A percentile compares a stretch with the other conserved stretches of the same genome.
phyloP scores from a whole-genome alignment of 2,329 filamentous ascomycete genomes.

The Arthrobotrys sinensis region DNA sequence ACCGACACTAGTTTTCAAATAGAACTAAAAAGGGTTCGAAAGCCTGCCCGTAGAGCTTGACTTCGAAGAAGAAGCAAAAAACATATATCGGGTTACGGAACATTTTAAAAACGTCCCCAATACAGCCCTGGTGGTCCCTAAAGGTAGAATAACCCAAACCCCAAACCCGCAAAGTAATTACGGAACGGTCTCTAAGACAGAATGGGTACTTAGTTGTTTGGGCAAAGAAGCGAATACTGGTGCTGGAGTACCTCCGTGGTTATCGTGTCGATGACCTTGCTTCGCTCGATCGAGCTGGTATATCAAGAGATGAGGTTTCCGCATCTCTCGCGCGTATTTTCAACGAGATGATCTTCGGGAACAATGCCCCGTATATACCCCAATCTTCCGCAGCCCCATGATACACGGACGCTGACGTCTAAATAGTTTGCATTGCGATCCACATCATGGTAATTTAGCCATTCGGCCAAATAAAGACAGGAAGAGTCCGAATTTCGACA shows the following conservation, averaged over 20 bases:
- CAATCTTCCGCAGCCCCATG: no score
- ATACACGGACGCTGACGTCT: background rate
- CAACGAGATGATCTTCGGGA: constrained; percentile 99
- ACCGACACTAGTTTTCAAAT: background rate
- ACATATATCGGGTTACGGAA: constrained; percentile 82
- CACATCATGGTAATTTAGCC: constrained; percentile 95
- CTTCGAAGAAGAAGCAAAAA: constrained; percentile 86
- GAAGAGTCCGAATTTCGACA: constrained; percentile 84
- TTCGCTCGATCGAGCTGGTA: constrained; percentile 86
- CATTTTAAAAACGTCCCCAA: constrained; percentile 83
- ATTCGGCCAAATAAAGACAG: constrained; percentile 81
- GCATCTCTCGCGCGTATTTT: constrained; percentile 91
- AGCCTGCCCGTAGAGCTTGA: constrained; percentile 88
- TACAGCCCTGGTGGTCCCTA: constrained; percentile 87
- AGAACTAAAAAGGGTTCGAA: background rate
- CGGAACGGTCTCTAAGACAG: constrained; percentile 49
- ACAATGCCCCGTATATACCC: constrained; percentile 75
- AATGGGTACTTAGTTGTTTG: constrained; percentile 76
- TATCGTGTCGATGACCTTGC: constrained; percentile 88
- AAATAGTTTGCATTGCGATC: constrained; percentile 84
- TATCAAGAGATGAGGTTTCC: constrained; percentile 95
- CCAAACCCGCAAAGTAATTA: background rate
- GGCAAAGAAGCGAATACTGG: constrained; percentile 88
- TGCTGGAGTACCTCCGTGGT: constrained; percentile 94
- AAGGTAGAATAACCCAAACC: constrained; percentile 67